phyloP scores from a whole-genome alignment of 352 stramenopile species.

The Phytophthora hybrid region DNA sequence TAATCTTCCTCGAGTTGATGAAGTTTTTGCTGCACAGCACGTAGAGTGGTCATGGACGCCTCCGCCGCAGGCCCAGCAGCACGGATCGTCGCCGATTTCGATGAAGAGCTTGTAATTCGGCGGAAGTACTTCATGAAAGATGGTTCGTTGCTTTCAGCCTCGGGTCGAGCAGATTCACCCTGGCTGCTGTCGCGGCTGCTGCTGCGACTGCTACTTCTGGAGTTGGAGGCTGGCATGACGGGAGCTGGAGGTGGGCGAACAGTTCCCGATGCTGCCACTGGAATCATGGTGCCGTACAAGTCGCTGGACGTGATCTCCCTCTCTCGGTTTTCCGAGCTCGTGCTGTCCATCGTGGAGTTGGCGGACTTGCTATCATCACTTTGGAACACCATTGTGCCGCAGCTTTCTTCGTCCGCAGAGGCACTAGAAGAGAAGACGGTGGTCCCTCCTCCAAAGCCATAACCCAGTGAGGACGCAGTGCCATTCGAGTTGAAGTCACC shows the following conservation, averaged over 20 bases:
- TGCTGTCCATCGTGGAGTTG: slow-evolving; percentile 22
- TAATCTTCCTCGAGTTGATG: slow-evolving; percentile 66
- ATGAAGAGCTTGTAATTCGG: slow-evolving; percentile 38
- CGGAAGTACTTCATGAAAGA: slow-evolving; percentile 91
- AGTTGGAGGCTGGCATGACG: slow-evolving; percentile 22
- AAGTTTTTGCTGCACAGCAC: slow-evolving; percentile 55
- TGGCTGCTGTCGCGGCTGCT: slow-evolving; percentile 24
- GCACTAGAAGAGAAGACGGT: slow-evolving; percentile 34
- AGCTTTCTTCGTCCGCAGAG: slow-evolving; percentile 19
- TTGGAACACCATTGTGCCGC: slow-evolving; percentile 67
- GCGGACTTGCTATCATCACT: slow-evolving; percentile 29
- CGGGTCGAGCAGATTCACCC: slow-evolving; percentile 21
- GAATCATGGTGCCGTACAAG: slow-evolving; percentile 72
- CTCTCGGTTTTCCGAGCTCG: slow-evolving; percentile 22
- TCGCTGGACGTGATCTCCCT: slow-evolving; percentile 58
- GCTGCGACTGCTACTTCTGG: slow-evolving; percentile 32
- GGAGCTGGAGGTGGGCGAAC: slow-evolving; percentile 32
- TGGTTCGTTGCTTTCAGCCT: slow-evolving; percentile 48
- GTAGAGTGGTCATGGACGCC: slow-evolving; percentile 29
- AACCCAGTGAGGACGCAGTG: slow-evolving; percentile 2
- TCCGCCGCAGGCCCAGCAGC: slow-evolving; percentile 31
- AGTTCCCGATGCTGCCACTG: slow-evolving; percentile 19
- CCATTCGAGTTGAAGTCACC: slow-evolving; percentile 26
- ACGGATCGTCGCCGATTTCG: slow-evolving; percentile 35
- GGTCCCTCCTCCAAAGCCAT: slow-evolving; percentile 22